A percentile compares a stretch with the other conserved stretches of the same genome.
Evolutionary conservation across 345 rosid genomes (phyloP).

Genomic region (Balakata baccata): DNA sequence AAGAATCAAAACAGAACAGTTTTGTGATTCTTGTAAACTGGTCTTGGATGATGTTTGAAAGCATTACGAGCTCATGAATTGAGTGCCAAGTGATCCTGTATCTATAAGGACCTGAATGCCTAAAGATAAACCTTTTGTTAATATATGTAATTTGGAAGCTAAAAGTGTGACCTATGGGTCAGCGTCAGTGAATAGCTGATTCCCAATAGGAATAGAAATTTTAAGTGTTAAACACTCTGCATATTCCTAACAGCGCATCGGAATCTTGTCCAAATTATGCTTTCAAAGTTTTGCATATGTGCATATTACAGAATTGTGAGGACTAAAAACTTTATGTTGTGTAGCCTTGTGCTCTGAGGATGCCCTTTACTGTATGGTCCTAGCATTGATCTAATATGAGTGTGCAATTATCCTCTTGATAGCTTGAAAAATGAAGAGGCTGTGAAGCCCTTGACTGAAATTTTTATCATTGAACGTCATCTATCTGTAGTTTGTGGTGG

Average conservation of each 20-base stretch:
- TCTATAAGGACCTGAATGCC: neutral
- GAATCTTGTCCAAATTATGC: neutral
- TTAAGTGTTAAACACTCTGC: neutral
- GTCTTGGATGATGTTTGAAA: neutral
- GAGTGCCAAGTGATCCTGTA: neutral
- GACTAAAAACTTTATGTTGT: neutral
- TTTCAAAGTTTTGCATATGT: neutral
- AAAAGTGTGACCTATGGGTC: neutral
- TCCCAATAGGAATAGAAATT: neutral
- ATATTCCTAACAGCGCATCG: neutral
- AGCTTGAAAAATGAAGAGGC: neutral
- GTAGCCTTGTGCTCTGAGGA: neutral
- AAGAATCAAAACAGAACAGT: neutral
- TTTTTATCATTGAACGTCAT: neutral
- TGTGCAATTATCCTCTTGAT: neutral
- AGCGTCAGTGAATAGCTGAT: neutral
- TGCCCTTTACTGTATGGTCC: neutral
- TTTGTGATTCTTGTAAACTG: slow-evolving; percentile 1
- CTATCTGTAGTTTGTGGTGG: neutral
- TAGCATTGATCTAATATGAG: neutral
- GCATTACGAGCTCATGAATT: neutral
- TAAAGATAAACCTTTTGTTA: neutral
- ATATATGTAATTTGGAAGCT: neutral
- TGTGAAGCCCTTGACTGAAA: neutral
- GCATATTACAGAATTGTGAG: neutral